Evolutionary conservation across 2,329 filamentous ascomycete genomes (phyloP), one percentile per base, ranked within the genome.

Genomic region (Lasiodiplodia sp.): DNA sequence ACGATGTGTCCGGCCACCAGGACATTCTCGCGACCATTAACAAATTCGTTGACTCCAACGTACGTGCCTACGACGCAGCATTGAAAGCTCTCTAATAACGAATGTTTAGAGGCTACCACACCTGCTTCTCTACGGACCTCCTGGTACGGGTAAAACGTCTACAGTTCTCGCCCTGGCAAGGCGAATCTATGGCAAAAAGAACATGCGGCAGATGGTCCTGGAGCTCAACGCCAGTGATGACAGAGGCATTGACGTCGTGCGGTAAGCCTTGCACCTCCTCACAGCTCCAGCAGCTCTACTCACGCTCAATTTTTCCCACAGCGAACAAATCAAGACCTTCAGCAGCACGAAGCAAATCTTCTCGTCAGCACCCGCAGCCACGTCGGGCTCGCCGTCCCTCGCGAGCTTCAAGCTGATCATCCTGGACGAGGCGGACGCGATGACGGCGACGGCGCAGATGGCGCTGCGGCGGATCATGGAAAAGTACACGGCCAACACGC

Each of bases 381-480:
- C 80, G 52, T n/a, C 44, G 2, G 82, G 86, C 14, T 79, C 80
- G 14, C 81, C 83, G 6, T 81, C 82, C 5, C 81, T 95, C 31
- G 93, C 92, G 0, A 88, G 88, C 3, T 99, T 92, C 85, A 99
- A 99, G 84, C 89, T 99, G 73, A 98, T 99, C 77, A 93, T 99
- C 67, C 88, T 99, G 4, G 96, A 99, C 80, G 96, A 99, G 84
- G 96, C 96, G n/a, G 96, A 99, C 79, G 96, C 96, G 66, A 99
- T 99, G 96, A 99, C 96, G n/a, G 92, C 93, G 66, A 96, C 95
- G 0, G 96, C 96, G 6, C 96, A 99, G 81, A 99, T 99, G 95
- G 96, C 96, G 0, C 85, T 99, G 67, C 88, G 96, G 71, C 87
- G 96, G 58, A 98, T 99, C 77, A 99, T 99, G 96, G 96, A 99